phyloP scores from a whole-genome alignment of 257 asterid species.

The Nicotiana benthamiana region DNA sequence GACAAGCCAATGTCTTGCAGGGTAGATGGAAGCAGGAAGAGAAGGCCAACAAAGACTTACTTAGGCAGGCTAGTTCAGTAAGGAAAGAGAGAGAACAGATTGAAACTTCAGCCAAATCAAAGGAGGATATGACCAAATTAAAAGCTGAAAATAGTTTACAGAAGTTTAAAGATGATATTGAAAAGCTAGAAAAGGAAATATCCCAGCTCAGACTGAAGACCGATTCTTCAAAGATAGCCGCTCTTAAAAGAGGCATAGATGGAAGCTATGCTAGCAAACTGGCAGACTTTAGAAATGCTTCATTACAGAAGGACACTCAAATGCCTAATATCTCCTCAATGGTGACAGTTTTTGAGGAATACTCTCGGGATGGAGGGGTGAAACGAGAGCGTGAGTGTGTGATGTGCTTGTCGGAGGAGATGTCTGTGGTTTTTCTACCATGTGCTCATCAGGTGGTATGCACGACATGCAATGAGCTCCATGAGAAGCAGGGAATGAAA shows the following conservation, averaged over 20 bases:
- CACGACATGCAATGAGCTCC: constrained; percentile 74
- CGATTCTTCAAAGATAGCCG: constrained; percentile 79
- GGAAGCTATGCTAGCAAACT: constrained; percentile 62
- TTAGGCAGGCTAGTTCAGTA: constrained; percentile 39
- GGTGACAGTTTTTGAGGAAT: constrained; percentile 21
- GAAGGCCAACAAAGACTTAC: constrained; percentile 47
- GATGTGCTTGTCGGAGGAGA: constrained; percentile 95
- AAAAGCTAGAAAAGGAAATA: constrained; percentile 62
- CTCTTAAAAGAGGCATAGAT: constrained; percentile 69
- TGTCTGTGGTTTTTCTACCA: constrained; percentile 89
- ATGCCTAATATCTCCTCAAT: constrained; percentile 35
- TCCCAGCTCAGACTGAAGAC: constrained; percentile 65
- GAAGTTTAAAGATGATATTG: constrained; percentile 60
- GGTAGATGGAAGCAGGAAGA: constrained; percentile 56
- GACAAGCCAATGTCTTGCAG: constrained; percentile 37
- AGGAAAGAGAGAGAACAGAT: constrained; percentile 63
- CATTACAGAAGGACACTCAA: constrained; percentile 24
- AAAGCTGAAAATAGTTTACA: constrained; percentile 67
- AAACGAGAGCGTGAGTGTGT: constrained; percentile 94
- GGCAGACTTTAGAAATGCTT: constrained; percentile 25
- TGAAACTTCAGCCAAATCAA: constrained; percentile 62
- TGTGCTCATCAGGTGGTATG: constrained; percentile 98
- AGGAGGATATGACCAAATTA: constrained; percentile 51
- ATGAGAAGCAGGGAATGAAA: constrained; percentile 94
- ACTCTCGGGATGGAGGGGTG: constrained; percentile 40